Percentiles rank a stretch among this genome's conserved stretches.
Conservation (phyloP, 2,329 filamentous ascomycete species). For the Colletotrichum navitas region DNA sequence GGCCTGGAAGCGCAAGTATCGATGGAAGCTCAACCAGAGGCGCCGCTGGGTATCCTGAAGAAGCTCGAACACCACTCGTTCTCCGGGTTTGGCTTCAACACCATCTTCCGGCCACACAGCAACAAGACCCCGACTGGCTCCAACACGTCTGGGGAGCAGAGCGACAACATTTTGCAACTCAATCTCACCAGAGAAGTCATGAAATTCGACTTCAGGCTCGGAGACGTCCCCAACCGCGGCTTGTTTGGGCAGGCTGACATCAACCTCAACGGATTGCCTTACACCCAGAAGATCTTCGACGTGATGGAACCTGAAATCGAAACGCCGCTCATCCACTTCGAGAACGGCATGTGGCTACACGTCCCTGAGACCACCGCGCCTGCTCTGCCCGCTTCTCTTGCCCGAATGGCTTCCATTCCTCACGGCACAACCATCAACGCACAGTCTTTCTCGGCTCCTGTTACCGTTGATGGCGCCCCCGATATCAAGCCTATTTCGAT, state of each 20-base stretch:
- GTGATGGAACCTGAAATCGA: conserved; percentile 47
- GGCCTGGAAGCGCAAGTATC: neutral
- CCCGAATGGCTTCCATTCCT: conserved; percentile 57
- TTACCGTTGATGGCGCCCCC: conserved; percentile 42
- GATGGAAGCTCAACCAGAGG: no score
- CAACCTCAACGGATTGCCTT: conserved; percentile 52
- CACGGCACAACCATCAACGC: conserved; percentile 60
- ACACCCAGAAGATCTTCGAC: conserved; percentile 53
- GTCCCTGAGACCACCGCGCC: conserved; percentile 49
- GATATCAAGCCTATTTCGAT: conserved; percentile 45
- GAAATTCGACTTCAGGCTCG: conserved; percentile 50
- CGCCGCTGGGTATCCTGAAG: conserved; percentile 44
- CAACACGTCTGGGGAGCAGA: conserved; percentile 13
- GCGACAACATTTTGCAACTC: conserved; percentile 53
- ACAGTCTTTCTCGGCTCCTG: conserved; percentile 48
- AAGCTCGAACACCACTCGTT: conserved; percentile 47
- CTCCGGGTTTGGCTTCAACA: conserved; percentile 53
- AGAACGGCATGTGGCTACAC: conserved; percentile 56
- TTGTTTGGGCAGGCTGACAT: conserved; percentile 51
- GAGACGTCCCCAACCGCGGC: conserved; percentile 55
- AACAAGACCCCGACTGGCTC: conserved; percentile 43
- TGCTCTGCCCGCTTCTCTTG: conserved; percentile 45
- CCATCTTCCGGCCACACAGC: conserved; percentile 54
- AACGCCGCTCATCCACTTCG: conserved; percentile 54
- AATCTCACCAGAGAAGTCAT: conserved; percentile 54